Evolutionary conservation across 2,329 filamentous ascomycete species (phyloP), one percentile per base, ranked within the genome.

Genomic region (Fusarium pilosicola): DNA sequence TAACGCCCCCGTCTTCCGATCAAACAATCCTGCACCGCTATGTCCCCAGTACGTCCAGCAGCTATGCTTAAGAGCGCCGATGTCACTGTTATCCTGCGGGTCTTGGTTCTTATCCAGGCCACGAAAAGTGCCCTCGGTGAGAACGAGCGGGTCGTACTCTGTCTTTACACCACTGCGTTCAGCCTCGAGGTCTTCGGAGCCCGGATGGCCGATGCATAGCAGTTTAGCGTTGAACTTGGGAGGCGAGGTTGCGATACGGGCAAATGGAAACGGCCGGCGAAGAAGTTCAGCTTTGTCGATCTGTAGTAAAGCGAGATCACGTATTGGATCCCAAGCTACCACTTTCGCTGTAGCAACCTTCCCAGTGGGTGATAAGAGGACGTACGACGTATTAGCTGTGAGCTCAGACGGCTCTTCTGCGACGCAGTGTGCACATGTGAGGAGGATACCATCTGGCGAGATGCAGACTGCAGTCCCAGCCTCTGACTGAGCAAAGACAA

Each of bases 1-100:
- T 62, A 89, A 73, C 15, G 32, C 73, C 1, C 85, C 85, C 18
- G 79, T 80, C n/a, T 68, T 75, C 36, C 68, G 60, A 22, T 83
- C 76, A n/a, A 88, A 69, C 22, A 89, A 76, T 3, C 85, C 86
- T 10, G 86, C 87, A 7, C 87, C 86, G 28, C 84, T 87, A 75
- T 88, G 86, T 3, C 87, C 87, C 88, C 87, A 88, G 76, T 88
- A 89, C 4, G 87, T 89, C 87, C 87, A 89, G 64, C 85, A 86
- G 73, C 86, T 84, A 75, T 89, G 87, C 82, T 83, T 86, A 71
- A 89, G 71, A 1, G 83, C 83, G 3, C 87, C 87, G 60, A 89
- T 88, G 30, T 87, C 85, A 4, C 81, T 82, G 70, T 88, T 88
- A 67, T 89, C 85, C 60, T 88, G 84, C 6, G 80, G 76, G 74